Base-by-base conservation (phyloP, 352 stramenopile genomes). In the Pythium folliculosum region DNA sequence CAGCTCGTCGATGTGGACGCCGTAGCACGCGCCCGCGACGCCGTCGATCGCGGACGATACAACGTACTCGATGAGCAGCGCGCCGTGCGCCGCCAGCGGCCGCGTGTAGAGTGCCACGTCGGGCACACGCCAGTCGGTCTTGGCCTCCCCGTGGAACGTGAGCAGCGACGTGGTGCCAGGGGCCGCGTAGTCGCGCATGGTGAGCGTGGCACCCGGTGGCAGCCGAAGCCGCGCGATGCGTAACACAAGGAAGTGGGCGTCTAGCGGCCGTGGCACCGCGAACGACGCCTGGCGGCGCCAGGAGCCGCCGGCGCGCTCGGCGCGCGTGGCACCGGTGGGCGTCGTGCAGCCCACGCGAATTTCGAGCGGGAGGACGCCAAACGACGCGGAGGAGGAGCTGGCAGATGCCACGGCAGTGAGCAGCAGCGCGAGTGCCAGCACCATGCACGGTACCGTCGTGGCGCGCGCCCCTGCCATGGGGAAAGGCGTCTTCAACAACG, bases 1-100 rank as follows among this genome's bases (percentile, higher is more conserved):
- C 47, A 78, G 77, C 60, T 81, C 37, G 38, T 81, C 75, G 21
- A 84, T 81, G 37, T 62, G 45, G 32, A 83, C 79, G 1, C 76
- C 76, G 51, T 65, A 71, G 61, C 72, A 82, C 4, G 13, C 45
- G 3, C 45, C 13, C 16, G 21, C 47, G 5, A 43, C 17, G 30
- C 22, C 2, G 8, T 21, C 19, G 22, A 47, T 48, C 23, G 45
- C 22, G 10, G 22, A 9, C 6, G 64, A 51, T 13, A 57, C 43
- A 0, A 56, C 68, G 66, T 78, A 80, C n/a, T 66, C 54, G 16
- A 76, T 56, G 2, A 60, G 30, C n/a, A 0, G 38, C 57, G 37
- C 60, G 51, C 1, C n/a, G n/a, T 38, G 58, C 3, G 65, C 38
- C 16, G 51, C 65, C 5, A 83, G 22, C 10, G 70, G 68, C 0